Evolutionary conservation across 1,139 yeast genomes (phyloP).

Genomic region (Starmera stellimalicola): DNA sequence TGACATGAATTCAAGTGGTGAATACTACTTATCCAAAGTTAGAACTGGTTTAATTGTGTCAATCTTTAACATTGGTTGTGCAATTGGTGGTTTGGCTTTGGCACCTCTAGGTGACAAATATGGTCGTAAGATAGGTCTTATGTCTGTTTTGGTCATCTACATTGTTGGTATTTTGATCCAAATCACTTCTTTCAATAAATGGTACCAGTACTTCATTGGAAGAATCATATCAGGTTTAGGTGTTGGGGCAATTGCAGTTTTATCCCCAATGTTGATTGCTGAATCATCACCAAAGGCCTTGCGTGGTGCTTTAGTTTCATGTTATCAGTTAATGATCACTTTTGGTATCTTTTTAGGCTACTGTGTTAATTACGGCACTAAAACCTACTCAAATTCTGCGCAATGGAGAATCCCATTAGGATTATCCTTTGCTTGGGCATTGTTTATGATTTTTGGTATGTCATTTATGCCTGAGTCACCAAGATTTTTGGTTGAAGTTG

Average conservation of each 20-base stretch:
- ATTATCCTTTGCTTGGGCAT: constrained; percentile 34
- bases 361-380: constrained; percentile 49
- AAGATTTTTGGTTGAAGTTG: constrained; percentile 51
- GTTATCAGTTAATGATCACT: constrained; percentile 60
- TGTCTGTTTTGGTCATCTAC: constrained; percentile 46
- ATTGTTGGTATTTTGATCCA: constrained; percentile 57
- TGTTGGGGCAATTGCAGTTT: constrained; percentile 55
- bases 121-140: constrained; percentile 55
- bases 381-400: constrained; percentile 33
- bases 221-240: constrained; percentile 59
- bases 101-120: constrained; percentile 47
- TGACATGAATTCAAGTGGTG: constrained; percentile 22
- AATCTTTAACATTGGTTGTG: constrained; percentile 65
- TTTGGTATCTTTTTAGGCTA: constrained; percentile 46
- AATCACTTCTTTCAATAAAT: constrained; percentile 41
- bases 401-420: constrained; percentile 61
- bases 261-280: constrained; percentile 56
- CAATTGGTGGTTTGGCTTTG: constrained; percentile 54
- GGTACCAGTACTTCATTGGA: constrained; percentile 54
- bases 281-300: constrained; percentile 61
- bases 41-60: constrained; percentile 59
- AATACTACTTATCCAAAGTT: constrained; percentile 36
- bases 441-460: constrained; percentile 43
- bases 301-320: constrained; percentile 60
- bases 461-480: constrained; percentile 72